Conservation (phyloP, 1,284 basidiomycete species). For the Trichosporon ovoides region DNA sequence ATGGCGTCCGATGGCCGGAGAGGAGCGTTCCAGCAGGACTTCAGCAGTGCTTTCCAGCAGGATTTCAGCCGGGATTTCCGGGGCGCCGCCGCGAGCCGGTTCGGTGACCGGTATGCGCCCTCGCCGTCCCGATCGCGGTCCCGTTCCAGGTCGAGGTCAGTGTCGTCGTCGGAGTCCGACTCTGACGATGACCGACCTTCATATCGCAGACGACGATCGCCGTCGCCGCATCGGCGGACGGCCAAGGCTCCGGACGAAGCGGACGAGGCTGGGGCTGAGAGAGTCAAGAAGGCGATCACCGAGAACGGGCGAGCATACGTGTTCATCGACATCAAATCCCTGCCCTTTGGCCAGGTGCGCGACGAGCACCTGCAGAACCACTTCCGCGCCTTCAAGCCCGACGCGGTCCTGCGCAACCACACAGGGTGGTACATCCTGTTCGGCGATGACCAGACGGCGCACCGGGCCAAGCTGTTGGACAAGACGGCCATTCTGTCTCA, state of each 20-base stretch:
- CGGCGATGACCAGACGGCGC: conserved; percentile 27
- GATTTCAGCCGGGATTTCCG: conserved; percentile 22
- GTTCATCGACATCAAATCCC: conserved; percentile 35
- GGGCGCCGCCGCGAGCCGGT: background rate
- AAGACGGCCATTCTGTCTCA: conserved; percentile 34
- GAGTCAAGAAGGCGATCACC: conserved; percentile 29
- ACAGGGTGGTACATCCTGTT: conserved; percentile 47
- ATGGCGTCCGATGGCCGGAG: background rate
- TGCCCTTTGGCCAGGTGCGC: conserved; percentile 24
- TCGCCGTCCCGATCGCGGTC: conserved; percentile 9
- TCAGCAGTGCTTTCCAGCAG: conserved; percentile 9
- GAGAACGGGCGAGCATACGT: conserved; percentile 37
- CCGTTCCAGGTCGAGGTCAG: conserved; percentile 17
- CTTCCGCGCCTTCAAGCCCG: conserved; percentile 44
- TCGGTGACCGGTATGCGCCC: conserved; percentile 17
- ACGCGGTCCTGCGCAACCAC: conserved; percentile 30
- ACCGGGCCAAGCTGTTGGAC: conserved; percentile 33
- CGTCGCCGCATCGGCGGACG: conserved; percentile 16
- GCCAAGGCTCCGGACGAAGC: conserved; percentile 12
- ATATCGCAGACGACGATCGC: conserved; percentile 18
- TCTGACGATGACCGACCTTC: conserved; percentile 28
- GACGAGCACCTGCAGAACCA: conserved; percentile 39
- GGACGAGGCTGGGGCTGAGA: conserved; percentile 29
- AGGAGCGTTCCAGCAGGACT: background rate
- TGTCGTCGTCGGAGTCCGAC: conserved; percentile 27